Evolutionary conservation across 768 basidiomycete genomes (phyloP).

Genomic region (Tricholoma matsutake): DNA sequence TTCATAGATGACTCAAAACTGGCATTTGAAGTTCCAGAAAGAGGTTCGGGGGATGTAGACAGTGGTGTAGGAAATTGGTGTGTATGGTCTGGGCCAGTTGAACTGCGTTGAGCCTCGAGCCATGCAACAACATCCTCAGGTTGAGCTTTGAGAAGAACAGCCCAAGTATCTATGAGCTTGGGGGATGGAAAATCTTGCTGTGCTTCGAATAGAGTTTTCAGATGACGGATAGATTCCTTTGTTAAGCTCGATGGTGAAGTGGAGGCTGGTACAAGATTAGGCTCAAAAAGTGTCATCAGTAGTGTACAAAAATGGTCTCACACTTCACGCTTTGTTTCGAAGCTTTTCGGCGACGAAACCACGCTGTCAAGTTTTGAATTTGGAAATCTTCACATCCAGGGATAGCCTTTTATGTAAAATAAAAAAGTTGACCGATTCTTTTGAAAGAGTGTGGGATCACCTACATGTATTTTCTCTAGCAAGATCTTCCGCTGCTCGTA

Average conservation of each 20-base stretch:
- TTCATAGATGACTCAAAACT: constrained; percentile 4
- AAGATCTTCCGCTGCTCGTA: constrained; percentile 10
- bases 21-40: constrained; percentile 2
- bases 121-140: constrained; percentile 21
- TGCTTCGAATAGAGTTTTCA: constrained; percentile 18
- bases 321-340: background rate
- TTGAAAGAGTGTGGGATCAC: background rate
- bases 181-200: constrained; percentile 21
- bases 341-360: constrained; percentile 14
- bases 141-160: constrained; percentile 21
- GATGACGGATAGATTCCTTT: constrained; percentile 17
- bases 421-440: background rate
- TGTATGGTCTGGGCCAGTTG: background rate
- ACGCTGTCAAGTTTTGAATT: background rate
- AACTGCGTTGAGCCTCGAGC: constrained; percentile 12
- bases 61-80: constrained; percentile 21
- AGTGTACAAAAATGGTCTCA: background rate
- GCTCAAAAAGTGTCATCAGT: background rate
- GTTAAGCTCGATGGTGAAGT: constrained; percentile 17
- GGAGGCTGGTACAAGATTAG: background rate
- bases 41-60: constrained; percentile 23
- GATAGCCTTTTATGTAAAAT: constrained; percentile 5
- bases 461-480: constrained; percentile 10
- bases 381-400: constrained; percentile 13
- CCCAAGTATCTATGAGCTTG: constrained; percentile 30